These are phyloP conservation scores for Cornus suecica DNA, from an alignment of 148 eudicot species.

Conservation along the genomic window DNA sequence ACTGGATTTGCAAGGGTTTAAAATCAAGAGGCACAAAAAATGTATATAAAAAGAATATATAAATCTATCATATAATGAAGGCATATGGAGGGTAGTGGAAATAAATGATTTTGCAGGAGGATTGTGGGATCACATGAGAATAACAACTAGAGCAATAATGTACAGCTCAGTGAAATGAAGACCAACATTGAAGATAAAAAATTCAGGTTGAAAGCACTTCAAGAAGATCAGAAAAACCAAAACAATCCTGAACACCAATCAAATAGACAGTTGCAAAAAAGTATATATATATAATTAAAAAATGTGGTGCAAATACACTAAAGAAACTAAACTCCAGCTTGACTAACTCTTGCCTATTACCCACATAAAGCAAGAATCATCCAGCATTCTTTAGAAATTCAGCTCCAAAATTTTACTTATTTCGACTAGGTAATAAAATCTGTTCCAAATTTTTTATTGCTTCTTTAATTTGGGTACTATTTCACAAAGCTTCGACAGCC, in stretches of 20 bases:
- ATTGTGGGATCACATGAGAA: background rate
- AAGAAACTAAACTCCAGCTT: too few relatives aligned
- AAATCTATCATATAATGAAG: too few relatives aligned
- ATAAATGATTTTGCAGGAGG: background rate
- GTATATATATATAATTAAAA: too few relatives aligned
- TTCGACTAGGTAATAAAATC: background rate
- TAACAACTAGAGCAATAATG: background rate
- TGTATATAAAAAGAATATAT: too few relatives aligned
- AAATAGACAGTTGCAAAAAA: background rate
- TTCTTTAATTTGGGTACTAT: too few relatives aligned
- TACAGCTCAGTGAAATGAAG: background rate
- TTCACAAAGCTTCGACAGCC: background rate
- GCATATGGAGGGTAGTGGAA: background rate
- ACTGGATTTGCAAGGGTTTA: too few relatives aligned
- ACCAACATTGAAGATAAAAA: background rate
- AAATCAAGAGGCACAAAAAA: too few relatives aligned
- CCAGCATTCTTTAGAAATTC: too few relatives aligned
- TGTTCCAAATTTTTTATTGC: too few relatives aligned
- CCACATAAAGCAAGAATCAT: too few relatives aligned
- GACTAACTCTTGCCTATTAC: too few relatives aligned
- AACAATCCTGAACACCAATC: background rate
- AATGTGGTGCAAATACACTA: background rate
- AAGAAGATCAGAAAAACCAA: background rate
- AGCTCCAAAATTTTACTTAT: background rate
- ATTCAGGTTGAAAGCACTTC: too few relatives aligned